Percentiles rank a stretch among this genome's conserved stretches.
These are phyloP conservation scores for Marasmius tenuissimus DNA, from an alignment of 1,284 basidiomycete genomes.

Conservation along the genomic window DNA sequence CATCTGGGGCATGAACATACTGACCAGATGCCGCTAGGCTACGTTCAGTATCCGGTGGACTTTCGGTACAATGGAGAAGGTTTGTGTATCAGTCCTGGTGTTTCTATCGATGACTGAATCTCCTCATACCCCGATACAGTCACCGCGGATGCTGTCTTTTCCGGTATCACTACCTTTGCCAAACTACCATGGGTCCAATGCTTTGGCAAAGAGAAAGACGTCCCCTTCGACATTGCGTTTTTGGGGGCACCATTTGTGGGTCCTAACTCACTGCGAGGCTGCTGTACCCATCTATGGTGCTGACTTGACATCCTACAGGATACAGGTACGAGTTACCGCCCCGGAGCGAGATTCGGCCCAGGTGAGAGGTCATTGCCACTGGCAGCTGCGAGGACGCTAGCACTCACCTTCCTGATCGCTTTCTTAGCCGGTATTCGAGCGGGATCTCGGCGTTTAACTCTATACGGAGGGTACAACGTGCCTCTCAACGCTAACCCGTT, in stretches of 20 bases:
- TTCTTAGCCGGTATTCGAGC: conserved; percentile 62
- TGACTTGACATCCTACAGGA: conserved; percentile 41
- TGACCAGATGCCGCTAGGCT: conserved; percentile 63
- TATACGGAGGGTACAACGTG: conserved; percentile 77
- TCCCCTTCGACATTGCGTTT: conserved; percentile 73
- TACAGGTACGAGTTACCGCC: conserved; percentile 73
- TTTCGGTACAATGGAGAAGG: conserved; percentile 54
- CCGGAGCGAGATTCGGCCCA: conserved; percentile 79
- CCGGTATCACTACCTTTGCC: conserved; percentile 75
- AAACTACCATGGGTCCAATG: conserved; percentile 76
- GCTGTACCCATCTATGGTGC: background rate
- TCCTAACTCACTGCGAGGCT: conserved; percentile 11
- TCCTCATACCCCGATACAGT: conserved; percentile 33
- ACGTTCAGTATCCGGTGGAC: conserved; percentile 63
- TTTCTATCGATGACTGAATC: background rate
- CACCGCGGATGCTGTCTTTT: conserved; percentile 70
- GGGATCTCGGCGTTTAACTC: conserved; percentile 69
- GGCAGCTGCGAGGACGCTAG: background rate
- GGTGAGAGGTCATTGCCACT: conserved; percentile 16
- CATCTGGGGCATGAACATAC: conserved; percentile 31
- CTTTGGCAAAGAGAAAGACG: conserved; percentile 54
- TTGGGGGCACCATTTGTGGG: conserved; percentile 77
- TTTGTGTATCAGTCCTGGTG: conserved; percentile 17
- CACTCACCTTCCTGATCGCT: background rate
- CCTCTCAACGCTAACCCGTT: conserved; percentile 71